phyloP scores from a whole-genome alignment of 1,284 basidiomycete genomes.

The Xerocomus nothofagi region DNA sequence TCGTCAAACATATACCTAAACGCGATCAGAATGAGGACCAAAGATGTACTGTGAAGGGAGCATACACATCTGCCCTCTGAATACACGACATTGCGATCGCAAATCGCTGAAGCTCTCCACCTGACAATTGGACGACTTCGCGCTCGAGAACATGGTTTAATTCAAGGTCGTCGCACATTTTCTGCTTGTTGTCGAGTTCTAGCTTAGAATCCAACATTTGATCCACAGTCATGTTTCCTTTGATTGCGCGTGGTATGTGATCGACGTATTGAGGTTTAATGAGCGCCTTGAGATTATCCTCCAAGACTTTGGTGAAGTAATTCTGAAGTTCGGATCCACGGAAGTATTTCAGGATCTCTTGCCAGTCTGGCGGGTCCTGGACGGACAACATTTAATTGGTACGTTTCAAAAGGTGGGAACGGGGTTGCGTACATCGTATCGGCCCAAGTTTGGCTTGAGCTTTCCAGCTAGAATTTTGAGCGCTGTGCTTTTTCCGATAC shows the following conservation, averaged over 20 bases:
- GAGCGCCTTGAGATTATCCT: conserved; percentile 95
- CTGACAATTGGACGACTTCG: conserved; percentile 83
- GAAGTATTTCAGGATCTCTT: conserved; percentile 96
- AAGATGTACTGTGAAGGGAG: conserved; percentile 22
- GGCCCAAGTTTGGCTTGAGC: conserved; percentile 90
- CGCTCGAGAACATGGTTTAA: conserved; percentile 82
- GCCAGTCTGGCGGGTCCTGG: conserved; percentile 95
- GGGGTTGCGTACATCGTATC: conserved; percentile 71
- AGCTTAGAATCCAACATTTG: conserved; percentile 90
- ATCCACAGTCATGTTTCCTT: conserved; percentile 80
- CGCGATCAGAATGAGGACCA: conserved; percentile 3
- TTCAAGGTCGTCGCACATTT: conserved; percentile 83
- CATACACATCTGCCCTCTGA: conserved; percentile 86
- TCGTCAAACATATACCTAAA: conserved; percentile 95
- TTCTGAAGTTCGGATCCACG: conserved; percentile 96
- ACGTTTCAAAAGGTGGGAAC: background rate
- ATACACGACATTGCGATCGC: conserved; percentile 94
- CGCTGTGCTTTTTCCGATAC: conserved; percentile 97
- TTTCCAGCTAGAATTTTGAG: conserved; percentile 95
- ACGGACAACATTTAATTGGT: conserved; percentile 6
- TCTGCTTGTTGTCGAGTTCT: conserved; percentile 81
- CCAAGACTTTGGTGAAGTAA: conserved; percentile 98
- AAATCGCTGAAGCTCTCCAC: conserved; percentile 95
- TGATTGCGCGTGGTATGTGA: conserved; percentile 94
- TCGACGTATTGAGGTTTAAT: conserved; percentile 99